Percentiles rank a stretch among this genome's conserved stretches.
These are phyloP conservation scores for Hypsizygus marmoreus DNA, from an alignment of 768 basidiomycete genomes.

Conservation along the genomic window DNA sequence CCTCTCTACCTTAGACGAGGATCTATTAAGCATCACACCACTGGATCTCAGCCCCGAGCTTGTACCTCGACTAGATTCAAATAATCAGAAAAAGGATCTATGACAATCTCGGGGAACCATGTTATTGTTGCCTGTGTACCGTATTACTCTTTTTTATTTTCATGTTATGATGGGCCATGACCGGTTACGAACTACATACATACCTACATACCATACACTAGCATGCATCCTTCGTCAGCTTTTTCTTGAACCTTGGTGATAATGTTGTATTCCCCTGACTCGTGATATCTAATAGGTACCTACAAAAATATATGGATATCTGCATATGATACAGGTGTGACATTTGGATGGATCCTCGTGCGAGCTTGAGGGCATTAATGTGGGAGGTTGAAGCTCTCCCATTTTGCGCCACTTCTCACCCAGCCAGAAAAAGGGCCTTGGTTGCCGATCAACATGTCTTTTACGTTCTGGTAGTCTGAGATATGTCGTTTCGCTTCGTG, in stretches of 20 bases:
- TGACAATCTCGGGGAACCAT: not conserved
- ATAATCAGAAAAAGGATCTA: conserved; percentile 12
- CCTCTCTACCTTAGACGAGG: conserved; percentile 13
- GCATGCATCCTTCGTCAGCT: no score
- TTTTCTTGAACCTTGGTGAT: no score
- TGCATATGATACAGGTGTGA: no score
- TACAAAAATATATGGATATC: no score
- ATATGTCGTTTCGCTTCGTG: conserved; percentile 42
- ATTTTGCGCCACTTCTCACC: conserved; percentile 53
- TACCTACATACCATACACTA: no score
- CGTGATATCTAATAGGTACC: no score
- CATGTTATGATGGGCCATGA: no score
- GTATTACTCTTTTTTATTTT: not conserved
- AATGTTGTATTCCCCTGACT: no score
- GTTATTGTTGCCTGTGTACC: not conserved
- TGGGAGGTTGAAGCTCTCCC: conserved; percentile 53
- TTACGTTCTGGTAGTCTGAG: conserved; percentile 52
- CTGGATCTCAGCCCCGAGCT: conserved; percentile 15
- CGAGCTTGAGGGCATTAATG: no score
- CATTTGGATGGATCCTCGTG: no score
- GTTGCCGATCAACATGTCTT: conserved; percentile 43
- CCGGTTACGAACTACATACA: no score
- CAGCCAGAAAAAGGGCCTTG: conserved; percentile 61
- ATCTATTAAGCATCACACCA: conserved; percentile 7
- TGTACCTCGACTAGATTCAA: conserved; percentile 6